Evolutionary conservation across 257 asterid species (phyloP), one percentile per base, ranked within the genome.

Genomic region (Plantago ovata): DNA sequence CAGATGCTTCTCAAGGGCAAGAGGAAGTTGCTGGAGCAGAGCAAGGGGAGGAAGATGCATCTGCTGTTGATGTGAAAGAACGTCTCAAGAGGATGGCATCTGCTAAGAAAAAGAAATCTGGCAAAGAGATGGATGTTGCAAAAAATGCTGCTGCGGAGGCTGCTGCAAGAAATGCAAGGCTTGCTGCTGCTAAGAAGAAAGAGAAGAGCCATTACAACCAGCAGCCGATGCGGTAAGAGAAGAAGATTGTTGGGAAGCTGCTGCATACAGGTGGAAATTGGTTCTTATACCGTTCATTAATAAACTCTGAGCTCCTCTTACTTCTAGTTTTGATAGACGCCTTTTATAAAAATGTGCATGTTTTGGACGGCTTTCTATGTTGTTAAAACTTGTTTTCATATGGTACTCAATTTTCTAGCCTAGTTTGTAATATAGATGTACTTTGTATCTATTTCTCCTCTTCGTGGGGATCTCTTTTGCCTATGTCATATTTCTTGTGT

Each of bases 161-260:
- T 63, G 95, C 98, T 10, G 95, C 98, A 21, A 84, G 98, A 76
- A 88, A 62, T 58, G 95, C 95, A 24, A 88, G 63, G 69, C 76
- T 88, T 45, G 94, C 94, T 47, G 95, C 95, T 24, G 95, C 97
- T 38, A 93, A 86, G 78, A 93, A 93, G 79, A 88, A 93, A 71
- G 98, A 93, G 87, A 93, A 82, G 85, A 93, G 72, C 65, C 96
- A 92, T 66, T 88, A 88, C 77, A 88, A 92, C 68, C 95, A 92
- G 76, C 98, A 92, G 67, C 98, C 94, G 9, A 71, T 71, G 50
- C 79, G 96, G 84, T 85, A 76, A 82, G 62, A 58, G 36, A 38
- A 55, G 42, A 38, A 55, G 36, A 63, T 36, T 5, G 18, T 53
- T 18, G 47, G 58, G 52, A 38, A 9, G 21, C 21, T 49, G n/a